A percentile compares a stretch with the other conserved stretches of the same genome.
Conservation (phyloP, 192 early-diverging fungal species). For the Podila horticola region DNA sequence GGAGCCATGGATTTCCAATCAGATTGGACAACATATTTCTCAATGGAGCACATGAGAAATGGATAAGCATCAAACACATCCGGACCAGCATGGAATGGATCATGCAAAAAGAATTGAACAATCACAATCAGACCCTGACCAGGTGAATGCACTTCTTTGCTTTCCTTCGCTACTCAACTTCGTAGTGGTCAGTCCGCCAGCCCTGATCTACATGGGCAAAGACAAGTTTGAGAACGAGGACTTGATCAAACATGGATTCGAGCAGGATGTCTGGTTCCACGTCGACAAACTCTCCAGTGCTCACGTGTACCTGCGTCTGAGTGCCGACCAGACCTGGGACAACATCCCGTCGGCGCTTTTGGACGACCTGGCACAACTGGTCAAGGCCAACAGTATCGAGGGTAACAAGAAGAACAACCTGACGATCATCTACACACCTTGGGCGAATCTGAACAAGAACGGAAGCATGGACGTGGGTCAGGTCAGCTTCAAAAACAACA, state of each 20-base stretch:
- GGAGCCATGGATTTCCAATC: not conserved
- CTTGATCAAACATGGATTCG: conserved; percentile 94
- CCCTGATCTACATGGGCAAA: conserved; percentile 95
- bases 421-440: conserved; percentile 93
- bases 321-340: conserved; percentile 79
- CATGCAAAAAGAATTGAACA: not conserved
- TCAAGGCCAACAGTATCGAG: conserved; percentile 98
- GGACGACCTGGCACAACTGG: conserved; percentile 90
- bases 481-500: conserved; percentile 89
- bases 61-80: not conserved
- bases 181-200: conserved; percentile 74
- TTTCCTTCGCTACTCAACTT: not conserved
- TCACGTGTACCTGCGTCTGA: conserved; percentile 94
- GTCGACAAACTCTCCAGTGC: conserved; percentile 97
- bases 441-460: conserved; percentile 91
- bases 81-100: not conserved
- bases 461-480: conserved; percentile 96
- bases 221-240: conserved; percentile 99
- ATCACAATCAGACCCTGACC: not conserved
- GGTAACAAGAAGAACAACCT: conserved; percentile 96
- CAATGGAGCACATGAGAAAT: not conserved
- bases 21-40: not conserved
- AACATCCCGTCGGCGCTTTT: conserved; percentile 78
- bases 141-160: not conserved
- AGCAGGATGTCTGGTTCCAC: conserved; percentile 98